Conservation (phyloP, 2,329 filamentous ascomycete species). For the Stemphylium lycopersici region DNA sequence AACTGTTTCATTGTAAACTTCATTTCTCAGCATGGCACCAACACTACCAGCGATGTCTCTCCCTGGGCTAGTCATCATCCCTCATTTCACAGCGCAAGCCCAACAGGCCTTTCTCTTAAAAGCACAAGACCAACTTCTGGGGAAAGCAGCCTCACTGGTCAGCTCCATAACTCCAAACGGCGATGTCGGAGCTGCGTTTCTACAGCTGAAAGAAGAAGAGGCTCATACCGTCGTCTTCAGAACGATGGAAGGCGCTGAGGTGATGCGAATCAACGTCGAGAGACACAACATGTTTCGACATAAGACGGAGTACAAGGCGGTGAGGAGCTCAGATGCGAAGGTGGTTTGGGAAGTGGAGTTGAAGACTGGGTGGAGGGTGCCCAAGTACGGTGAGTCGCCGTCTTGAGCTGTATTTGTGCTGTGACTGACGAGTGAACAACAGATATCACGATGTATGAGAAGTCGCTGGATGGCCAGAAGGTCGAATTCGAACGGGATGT, state of each 20-base stretch:
- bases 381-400: constrained; percentile 18
- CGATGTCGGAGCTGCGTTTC: constrained; percentile 10
- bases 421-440: not conserved
- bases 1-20: not conserved
- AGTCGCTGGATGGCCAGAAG: not conserved
- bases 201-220: constrained; percentile 19
- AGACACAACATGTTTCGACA: constrained; percentile 11
- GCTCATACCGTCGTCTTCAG: constrained; percentile 17
- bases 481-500: constrained; percentile 23
- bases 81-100: constrained; percentile 20
- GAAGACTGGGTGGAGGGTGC: constrained; percentile 10
- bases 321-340: constrained; percentile 16
- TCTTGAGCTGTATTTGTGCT: too few relatives aligned
- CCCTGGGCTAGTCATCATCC: constrained; percentile 23
- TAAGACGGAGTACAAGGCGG: constrained; percentile 20
- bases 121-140: constrained; percentile 7
- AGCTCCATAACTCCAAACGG: constrained; percentile 12
- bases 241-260: constrained; percentile 17
- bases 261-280: constrained; percentile 23
- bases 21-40: constrained; percentile 1
- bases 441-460: constrained; percentile 15
- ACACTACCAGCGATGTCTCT: constrained; percentile 17
- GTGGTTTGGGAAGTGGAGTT: constrained; percentile 23
- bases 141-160: constrained; percentile 10
- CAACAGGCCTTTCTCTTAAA: constrained; percentile 23